Evolutionary conservation across 345 rosid genomes (phyloP), one percentile per base, ranked within the genome.

Genomic region (Melastoma malabathricum): DNA sequence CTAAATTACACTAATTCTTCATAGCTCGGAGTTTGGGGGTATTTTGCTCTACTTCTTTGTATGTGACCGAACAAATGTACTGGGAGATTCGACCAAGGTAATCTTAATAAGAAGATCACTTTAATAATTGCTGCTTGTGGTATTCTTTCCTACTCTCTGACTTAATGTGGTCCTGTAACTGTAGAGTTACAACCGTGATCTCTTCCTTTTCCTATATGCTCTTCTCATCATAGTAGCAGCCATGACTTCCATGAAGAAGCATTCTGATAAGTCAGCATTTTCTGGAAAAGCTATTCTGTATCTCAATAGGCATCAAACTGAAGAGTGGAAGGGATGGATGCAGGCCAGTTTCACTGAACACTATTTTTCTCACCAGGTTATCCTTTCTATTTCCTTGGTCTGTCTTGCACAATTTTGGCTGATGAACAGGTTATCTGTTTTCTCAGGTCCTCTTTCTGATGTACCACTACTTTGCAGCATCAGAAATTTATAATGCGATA

Each of bases 301-400:
- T 75, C 95, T 92, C 61, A 84, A 80, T 64, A 77, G 92, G 52
- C 89, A 86, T 75, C 94, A 90, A 63, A 90, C 98, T n/a, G 96
- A 86, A 63, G 96, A 92, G 67, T 92, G 98, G 98, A 92, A 81
- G 76, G 97, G 97, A 66, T 92, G 97, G 95, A 92, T 92, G 98
- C 97, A 92, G 98, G 98, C 77, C 66, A 77, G 86, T 71, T 54
- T 54, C 20, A 5, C 55, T n/a, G 48, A 48, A 19, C 17, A 39
- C 27, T 61, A 18, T 6, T 51, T 31, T 29, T 29, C 46, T 46
- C 31, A 6, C 43, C 29, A 23, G 1, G 17, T 12, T 34, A 34
- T 29, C 41, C 12, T 12, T 48, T 48, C n/a, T 25, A 23, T 48
- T 18, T 18, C 25, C 13, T 19, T 25, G 18, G n/a, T 57, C 46